A percentile compares a stretch with the other conserved stretches of the same genome.
phyloP scores from a whole-genome alignment of 257 asterid species.

The Petunia secreta region DNA sequence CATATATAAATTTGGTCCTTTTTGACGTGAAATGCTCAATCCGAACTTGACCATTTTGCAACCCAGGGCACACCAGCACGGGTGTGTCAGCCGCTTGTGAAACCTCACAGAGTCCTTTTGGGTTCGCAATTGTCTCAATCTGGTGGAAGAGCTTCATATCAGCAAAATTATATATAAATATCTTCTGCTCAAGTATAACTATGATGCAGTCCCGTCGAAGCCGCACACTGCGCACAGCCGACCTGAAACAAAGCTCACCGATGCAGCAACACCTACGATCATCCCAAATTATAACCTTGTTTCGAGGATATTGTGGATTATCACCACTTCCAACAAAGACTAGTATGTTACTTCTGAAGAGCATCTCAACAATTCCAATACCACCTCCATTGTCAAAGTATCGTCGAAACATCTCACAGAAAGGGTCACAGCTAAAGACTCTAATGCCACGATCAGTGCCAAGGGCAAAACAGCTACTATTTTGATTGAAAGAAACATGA shows the following conservation, averaged over 20 bases:
- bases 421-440: conserved; percentile 83
- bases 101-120: conserved; percentile 85
- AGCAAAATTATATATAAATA: conserved; percentile 76
- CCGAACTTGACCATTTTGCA: conserved; percentile 82
- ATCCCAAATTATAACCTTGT: conserved; percentile 92
- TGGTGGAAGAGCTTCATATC: conserved; percentile 90
- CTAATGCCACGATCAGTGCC: conserved; percentile 88
- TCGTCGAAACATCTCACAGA: conserved; percentile 86
- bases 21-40: conserved; percentile 88
- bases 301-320: conserved; percentile 81
- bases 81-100: conserved; percentile 73
- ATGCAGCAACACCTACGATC: conserved; percentile 88
- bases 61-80: conserved; percentile 89
- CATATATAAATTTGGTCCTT: conserved; percentile 67
- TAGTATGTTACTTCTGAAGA: conserved; percentile 81
- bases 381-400: conserved; percentile 79
- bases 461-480: conserved; percentile 85
- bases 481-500: conserved; percentile 91
- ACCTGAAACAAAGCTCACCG: conserved; percentile 87
- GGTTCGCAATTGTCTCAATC: conserved; percentile 81
- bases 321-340: conserved; percentile 84
- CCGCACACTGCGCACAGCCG: conserved; percentile 84
- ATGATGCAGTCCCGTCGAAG: conserved; percentile 81
- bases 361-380: conserved; percentile 89
- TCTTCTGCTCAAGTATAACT: conserved; percentile 88